Evolutionary conservation across 1,284 basidiomycete genomes (phyloP), one percentile per base, ranked within the genome.

Genomic region (Heterobasidion annosum): DNA sequence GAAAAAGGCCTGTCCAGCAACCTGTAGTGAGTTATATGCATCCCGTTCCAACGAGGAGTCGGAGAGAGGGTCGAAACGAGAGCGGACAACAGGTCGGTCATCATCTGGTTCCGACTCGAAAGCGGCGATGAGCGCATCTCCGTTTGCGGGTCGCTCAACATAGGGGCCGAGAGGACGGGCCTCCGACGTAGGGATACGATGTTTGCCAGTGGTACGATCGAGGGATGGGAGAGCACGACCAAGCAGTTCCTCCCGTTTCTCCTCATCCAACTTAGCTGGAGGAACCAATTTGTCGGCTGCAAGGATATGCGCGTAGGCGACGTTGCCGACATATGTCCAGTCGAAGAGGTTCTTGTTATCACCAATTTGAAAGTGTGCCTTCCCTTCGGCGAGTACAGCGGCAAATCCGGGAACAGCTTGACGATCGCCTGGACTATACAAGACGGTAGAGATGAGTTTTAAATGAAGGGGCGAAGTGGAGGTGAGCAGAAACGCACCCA

Each of bases 311-410:
- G 96, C 96, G 64, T 91, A 83, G 0, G 94, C 95, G 58, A 97
- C 88, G 68, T 99, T 99, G 59, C 85, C 92, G 59, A 99, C 93
- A 65, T 98, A 98, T 1, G 96, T 98, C 85, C 92, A 98, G 72
- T 99, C 97, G 64, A 94, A 96, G 9, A 98, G 73, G 69, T 99
- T 99, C 58, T 78, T 82, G 73, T 98, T 98, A 70, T 88, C 77
- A 48, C 97, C 97, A 58, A 99, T 86, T 71, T 98, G 96, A 76
- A 93, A 91, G 61, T 91, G 85, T 2, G 93, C 93, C 70, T 96
- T 91, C 19, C 83, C 82, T 54, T 82, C 81, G 63, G 89, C 79
- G 67, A 94, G 88, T 7, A 90, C 93, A 58, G 88, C 74, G 69
- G 88, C 85, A 48, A 97, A 76, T 15, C 91, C 92, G 2, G 79